These are phyloP conservation scores for Mycena floridula DNA, from an alignment of 768 basidiomycete genomes.

Conservation along the genomic window DNA sequence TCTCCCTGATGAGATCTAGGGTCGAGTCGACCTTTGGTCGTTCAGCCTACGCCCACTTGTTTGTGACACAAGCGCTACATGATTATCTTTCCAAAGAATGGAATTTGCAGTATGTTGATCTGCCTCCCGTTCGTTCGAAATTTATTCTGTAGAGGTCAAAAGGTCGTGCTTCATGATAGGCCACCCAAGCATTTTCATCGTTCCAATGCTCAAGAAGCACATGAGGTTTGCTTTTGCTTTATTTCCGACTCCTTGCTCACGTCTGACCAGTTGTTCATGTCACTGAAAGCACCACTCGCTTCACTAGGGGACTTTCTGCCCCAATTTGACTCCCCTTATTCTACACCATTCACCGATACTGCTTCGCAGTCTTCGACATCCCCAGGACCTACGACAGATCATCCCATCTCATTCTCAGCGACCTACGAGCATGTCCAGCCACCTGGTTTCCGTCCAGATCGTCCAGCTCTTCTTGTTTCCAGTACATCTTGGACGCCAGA, in stretches of 20 bases:
- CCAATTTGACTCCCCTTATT: conserved; percentile 41
- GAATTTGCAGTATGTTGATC: conserved; percentile 59
- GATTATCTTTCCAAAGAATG: conserved; percentile 65
- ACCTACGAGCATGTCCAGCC: conserved; percentile 27
- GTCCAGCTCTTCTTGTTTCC: conserved; percentile 84
- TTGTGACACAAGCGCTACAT: conserved; percentile 88
- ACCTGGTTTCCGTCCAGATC: conserved; percentile 55
- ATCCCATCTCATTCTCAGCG: conserved; percentile 18
- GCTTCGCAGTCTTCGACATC: conserved; percentile 12
- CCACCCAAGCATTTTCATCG: conserved; percentile 83
- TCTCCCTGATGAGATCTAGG: conserved; percentile 48
- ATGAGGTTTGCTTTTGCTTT: conserved; percentile 50
- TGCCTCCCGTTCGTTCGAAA: neutral
- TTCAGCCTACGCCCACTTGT: conserved; percentile 82
- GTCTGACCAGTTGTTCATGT: conserved; percentile 39
- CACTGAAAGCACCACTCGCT: conserved; percentile 19
- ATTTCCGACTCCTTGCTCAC: neutral
- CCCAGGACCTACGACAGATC: conserved; percentile 10
- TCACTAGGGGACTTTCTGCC: conserved; percentile 43
- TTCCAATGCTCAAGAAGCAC: conserved; percentile 61
- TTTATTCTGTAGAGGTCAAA: conserved; percentile 53
- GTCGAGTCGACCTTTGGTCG: conserved; percentile 81
- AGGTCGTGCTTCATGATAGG: conserved; percentile 79
- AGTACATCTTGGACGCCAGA: conserved; percentile 98
- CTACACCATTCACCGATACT: conserved; percentile 56